Percentiles rank a stretch among this genome's conserved stretches.
These are phyloP conservation scores for Coemansia sp. DNA, from an alignment of 192 early-diverging fungal species.

Conservation along the genomic window DNA sequence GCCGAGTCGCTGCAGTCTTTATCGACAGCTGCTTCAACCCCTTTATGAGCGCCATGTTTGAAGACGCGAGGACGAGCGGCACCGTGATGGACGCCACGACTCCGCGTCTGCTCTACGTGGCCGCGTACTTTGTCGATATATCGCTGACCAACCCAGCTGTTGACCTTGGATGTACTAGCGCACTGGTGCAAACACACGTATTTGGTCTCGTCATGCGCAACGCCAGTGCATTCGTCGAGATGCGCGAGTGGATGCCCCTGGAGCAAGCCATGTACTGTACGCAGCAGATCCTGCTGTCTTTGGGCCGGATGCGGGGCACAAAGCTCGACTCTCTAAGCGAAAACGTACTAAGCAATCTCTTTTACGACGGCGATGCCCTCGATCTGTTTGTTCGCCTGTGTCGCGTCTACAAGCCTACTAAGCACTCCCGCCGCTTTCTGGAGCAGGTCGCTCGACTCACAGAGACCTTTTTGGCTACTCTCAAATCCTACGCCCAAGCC, in stretches of 20 bases:
- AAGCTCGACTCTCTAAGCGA: conserved; percentile 44
- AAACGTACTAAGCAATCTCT: conserved; percentile 49
- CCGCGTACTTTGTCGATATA: conserved; percentile 53
- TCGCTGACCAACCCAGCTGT: conserved; percentile 48
- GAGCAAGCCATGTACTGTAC: conserved; percentile 54
- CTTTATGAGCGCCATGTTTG: conserved; percentile 41
- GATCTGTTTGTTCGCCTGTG: conserved; percentile 48
- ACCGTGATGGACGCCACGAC: conserved; percentile 25
- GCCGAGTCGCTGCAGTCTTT: conserved; percentile 35
- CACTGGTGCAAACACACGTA: conserved; percentile 34
- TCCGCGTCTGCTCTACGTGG: conserved; percentile 40
- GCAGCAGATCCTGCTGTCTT: conserved; percentile 39
- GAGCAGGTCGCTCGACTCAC: conserved; percentile 37
- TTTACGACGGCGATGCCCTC: conserved; percentile 55
- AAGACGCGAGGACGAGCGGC: conserved; percentile 23
- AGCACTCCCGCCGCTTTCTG: conserved; percentile 28
- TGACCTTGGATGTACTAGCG: conserved; percentile 44
- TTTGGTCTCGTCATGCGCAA: conserved; percentile 47
- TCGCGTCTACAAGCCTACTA: conserved; percentile 42
- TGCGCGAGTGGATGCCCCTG: conserved; percentile 37
- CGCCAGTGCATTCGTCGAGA: conserved; percentile 42
- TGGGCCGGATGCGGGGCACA: conserved; percentile 40
- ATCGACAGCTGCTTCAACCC: conserved; percentile 56
- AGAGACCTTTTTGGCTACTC: conserved; percentile 43
- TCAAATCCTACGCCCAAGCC: conserved; percentile 28